A percentile compares a stretch with the other conserved stretches of the same genome.
Conservation (phyloP, 805 yeast species). For the Maudiozyma turicensis region DNA sequence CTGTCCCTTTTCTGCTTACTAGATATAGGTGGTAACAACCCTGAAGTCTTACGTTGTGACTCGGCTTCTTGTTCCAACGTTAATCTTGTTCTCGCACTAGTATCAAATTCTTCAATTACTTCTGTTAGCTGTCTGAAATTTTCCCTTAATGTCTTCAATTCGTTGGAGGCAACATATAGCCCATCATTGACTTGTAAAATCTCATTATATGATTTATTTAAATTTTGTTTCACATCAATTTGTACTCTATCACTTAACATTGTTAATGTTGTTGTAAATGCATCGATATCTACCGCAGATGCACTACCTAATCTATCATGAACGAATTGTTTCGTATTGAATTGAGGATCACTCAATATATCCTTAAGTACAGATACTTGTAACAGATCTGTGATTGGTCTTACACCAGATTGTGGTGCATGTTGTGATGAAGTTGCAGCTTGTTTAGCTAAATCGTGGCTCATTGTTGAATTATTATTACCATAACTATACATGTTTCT, state of each 20-base stretch:
- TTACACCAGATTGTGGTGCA: neutral
- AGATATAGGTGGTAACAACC: constrained; percentile 16
- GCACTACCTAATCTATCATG: constrained; percentile 48
- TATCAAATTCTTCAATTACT: constrained; percentile 49
- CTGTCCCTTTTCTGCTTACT: constrained; percentile 37
- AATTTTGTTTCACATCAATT: constrained; percentile 46
- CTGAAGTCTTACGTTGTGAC: constrained; percentile 1
- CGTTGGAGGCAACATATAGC: constrained; percentile 52
- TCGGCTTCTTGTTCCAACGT: constrained; percentile 31
- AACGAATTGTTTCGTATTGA: constrained; percentile 41
- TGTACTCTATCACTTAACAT: constrained; percentile 42
- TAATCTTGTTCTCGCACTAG: constrained; percentile 49
- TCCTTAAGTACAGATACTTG: constrained; percentile 3
- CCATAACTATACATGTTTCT: neutral
- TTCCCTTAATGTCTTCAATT: constrained; percentile 50
- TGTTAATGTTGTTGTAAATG: constrained; percentile 47
- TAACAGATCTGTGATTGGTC: constrained; percentile 1
- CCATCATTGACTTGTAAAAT: constrained; percentile 52
- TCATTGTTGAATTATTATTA: neutral
- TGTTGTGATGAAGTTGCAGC: neutral
- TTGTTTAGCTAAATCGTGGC: neutral
- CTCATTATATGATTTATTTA: constrained; percentile 54
- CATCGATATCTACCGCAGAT: constrained; percentile 63
- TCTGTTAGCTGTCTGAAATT: constrained; percentile 51
- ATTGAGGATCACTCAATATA: constrained; percentile 31